phyloP scores from a whole-genome alignment of 2,329 filamentous ascomycete genomes.

The Chrysoporthe cubensis region DNA sequence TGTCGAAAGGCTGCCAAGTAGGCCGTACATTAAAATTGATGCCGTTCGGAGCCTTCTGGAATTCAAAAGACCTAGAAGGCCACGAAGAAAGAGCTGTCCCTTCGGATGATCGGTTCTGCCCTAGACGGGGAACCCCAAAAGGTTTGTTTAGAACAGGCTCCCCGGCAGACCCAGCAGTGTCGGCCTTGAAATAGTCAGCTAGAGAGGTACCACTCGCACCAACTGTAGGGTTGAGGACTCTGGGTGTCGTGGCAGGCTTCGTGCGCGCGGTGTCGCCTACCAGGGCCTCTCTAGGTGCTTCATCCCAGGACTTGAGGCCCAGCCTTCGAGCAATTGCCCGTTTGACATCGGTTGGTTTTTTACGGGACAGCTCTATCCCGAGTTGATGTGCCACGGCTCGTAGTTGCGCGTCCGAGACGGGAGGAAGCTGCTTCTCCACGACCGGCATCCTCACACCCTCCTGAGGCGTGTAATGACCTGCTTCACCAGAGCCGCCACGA shows the following conservation, averaged over 20 bases:
- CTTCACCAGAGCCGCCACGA: not conserved
- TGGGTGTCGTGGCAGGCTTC: not conserved
- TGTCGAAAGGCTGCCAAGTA: constrained; percentile 3
- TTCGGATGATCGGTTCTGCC: not conserved
- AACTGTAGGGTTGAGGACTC: not conserved
- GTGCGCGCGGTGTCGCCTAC: not conserved
- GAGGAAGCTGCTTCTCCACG: not conserved
- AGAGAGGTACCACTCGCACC: not conserved
- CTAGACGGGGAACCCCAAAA: not conserved
- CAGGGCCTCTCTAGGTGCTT: not conserved
- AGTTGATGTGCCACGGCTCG: not conserved
- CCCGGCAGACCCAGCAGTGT: not conserved
- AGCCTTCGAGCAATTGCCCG: not conserved
- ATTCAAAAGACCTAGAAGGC: not conserved
- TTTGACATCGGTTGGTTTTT: not conserved
- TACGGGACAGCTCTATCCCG: not conserved
- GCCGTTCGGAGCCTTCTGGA: not conserved
- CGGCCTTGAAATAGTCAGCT: not conserved
- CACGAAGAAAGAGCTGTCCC: not conserved
- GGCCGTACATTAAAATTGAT: constrained; percentile 2
- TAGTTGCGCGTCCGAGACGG: not conserved
- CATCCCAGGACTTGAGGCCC: not conserved
- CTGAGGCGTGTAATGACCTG: not conserved
- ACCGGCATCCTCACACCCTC: not conserved
- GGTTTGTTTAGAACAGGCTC: not conserved